Base-by-base conservation (phyloP, 352 stramenopile genomes). In the Proteromonas lacertae region DNA sequence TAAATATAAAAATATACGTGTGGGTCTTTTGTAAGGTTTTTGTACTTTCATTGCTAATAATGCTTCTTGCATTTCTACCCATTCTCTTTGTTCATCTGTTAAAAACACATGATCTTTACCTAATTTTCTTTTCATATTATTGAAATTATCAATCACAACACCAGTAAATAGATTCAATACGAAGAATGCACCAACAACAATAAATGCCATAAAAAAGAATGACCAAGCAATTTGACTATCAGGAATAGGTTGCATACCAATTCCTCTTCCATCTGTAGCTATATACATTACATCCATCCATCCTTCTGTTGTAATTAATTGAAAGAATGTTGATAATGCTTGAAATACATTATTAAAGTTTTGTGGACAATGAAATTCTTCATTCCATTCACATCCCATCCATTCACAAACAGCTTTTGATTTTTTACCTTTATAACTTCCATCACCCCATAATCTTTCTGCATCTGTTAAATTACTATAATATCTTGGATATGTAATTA, bases 111-210 rank as follows among this genome's bases (percentile, higher is more conserved):
- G 40, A 5, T 50, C 47, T 23, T 68, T 52, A 2, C 72, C 43
- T 2, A 53, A 47, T 1, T 47, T 53, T 26, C 77, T 83, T n/a
- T n/a, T n/a, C 67, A 78, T 77, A 21, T 63, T 56, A 41, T 80
- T 82, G 40, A 82, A 84, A 37, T 79, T 83, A 33, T 84, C 69
- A 32, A 78, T 80, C 40, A 84, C 76, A 12, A 84, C 63, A 3
- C 69, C 69, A 1, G 79, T 57, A 28, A 84, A 82, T 0, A 84
- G 42, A 28, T 84, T 82, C 4, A 78, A 63, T 9, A 81, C 64
- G 23, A 84, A 78, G 38, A 84, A 84, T 34, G 66, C 69, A 4
- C 68, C 60, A n/a, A 82, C 53, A 45, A 82, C 58, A 14, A 76
- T 82, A 42, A 76, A 77, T 0, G 56, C 26, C 1, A 78, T 50